phyloP scores from a whole-genome alignment of 2,329 filamentous ascomycete species.

The Ilyonectria sp. region DNA sequence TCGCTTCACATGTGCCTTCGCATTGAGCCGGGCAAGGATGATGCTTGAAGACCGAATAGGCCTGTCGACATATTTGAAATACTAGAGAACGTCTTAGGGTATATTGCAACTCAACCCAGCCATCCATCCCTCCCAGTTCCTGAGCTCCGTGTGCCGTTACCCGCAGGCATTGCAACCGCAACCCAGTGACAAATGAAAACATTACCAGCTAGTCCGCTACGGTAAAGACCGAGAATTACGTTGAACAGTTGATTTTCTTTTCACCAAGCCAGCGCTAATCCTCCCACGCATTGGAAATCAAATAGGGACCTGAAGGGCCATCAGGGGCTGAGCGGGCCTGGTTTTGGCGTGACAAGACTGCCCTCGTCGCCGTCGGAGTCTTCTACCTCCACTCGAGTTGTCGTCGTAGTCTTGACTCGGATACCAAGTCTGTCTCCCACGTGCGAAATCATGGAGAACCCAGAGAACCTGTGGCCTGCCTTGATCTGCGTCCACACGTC shows the following conservation, averaged over 20 bases:
- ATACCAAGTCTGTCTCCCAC: constrained; percentile 41
- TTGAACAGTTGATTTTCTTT: neutral
- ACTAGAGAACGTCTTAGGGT: constrained; percentile 17
- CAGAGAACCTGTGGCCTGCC: constrained; percentile 39
- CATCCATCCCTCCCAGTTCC: neutral
- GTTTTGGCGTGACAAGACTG: constrained; percentile 7
- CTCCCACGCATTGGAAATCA: neutral
- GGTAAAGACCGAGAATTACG: constrained; percentile 15
- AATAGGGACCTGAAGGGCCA: neutral
- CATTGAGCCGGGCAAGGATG: neutral
- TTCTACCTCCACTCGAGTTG: constrained; percentile 16
- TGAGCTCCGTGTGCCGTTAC: neutral
- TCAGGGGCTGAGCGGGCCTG: constrained; percentile 18
- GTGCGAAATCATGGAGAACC: constrained; percentile 44
- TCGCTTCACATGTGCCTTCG: neutral
- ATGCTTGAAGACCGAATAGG: neutral
- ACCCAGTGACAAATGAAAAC: constrained; percentile 10
- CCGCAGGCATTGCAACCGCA: constrained; percentile 6
- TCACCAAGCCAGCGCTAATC: constrained; percentile 1
- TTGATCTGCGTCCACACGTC: constrained; percentile 52
- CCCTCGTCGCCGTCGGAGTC: constrained; percentile 21
- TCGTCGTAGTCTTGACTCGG: constrained; percentile 43
- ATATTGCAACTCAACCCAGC: constrained; percentile 8
- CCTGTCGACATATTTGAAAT: neutral
- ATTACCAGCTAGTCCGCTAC: constrained; percentile 9